These are phyloP conservation scores for Haematococcus lacustris DNA, from an alignment of 139 green algal species.

Conservation along the genomic window DNA sequence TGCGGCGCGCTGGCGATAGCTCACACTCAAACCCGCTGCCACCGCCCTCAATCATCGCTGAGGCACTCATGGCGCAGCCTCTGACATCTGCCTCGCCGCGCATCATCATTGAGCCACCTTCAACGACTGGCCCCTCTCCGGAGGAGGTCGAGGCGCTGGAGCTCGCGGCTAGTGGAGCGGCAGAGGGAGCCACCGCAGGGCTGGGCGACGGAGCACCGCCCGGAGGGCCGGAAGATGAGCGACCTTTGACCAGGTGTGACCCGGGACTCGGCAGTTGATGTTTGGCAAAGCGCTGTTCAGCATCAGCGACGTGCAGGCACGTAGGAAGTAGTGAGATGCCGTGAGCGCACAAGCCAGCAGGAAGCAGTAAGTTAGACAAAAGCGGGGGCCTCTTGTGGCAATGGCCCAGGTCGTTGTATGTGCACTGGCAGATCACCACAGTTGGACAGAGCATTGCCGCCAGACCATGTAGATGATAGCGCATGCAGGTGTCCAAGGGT, in stretches of 20 bases:
- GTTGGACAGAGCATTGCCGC: no score
- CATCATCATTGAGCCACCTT: slow-evolving; percentile 51
- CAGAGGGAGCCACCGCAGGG: background rate
- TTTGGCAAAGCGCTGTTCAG: background rate
- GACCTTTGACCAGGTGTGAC: slow-evolving; percentile 16
- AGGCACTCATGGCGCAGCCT: slow-evolving; percentile 36
- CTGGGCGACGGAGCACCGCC: no score
- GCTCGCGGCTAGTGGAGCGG: background rate
- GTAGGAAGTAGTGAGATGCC: no score
- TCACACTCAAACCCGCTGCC: background rate
- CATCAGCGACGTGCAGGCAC: no score
- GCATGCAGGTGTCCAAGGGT: no score
- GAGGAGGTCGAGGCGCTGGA: slow-evolving; percentile 14
- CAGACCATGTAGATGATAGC: no score
- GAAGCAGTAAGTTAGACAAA: no score
- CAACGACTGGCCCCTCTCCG: slow-evolving; percentile 1
- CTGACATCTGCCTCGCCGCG: slow-evolving; percentile 17
- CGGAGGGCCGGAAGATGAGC: slow-evolving; percentile 24
- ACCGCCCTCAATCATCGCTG: slow-evolving; percentile 5
- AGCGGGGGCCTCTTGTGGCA: no score
- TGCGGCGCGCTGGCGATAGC: slow-evolving; percentile 17
- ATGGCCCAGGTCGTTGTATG: no score
- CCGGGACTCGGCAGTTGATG: background rate
- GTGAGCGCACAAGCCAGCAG: no score
- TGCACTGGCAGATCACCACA: no score